phyloP scores from a whole-genome alignment of 179 eudicot genomes.

The Camellia oleifera region DNA sequence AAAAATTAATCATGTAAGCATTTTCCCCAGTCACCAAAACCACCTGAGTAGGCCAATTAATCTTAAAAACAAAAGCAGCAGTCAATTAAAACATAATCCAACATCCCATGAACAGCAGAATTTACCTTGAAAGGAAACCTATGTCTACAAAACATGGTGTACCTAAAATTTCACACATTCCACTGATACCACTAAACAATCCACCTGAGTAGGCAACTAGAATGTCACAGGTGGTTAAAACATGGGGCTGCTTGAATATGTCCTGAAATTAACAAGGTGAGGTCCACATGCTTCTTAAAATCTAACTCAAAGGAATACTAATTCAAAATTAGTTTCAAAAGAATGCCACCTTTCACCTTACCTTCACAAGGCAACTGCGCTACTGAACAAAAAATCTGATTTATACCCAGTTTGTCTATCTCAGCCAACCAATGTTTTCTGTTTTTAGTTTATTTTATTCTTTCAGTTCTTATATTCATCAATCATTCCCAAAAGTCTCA shows the following conservation, averaged over 20 bases:
- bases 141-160: neutral
- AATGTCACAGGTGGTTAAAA: neutral
- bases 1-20: neutral
- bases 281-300: neutral
- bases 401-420: neutral
- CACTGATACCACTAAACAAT: neutral
- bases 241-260: neutral
- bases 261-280: neutral
- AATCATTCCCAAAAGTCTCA: neutral
- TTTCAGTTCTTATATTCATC: neutral
- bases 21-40: slow-evolving; percentile 5
- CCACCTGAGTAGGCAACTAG: neutral
- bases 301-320: neutral
- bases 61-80: neutral
- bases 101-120: neutral
- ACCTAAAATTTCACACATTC: neutral
- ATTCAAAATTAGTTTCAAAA: neutral
- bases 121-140: neutral
- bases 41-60: neutral
- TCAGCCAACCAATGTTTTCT: slow-evolving; percentile 4
- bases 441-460: neutral
- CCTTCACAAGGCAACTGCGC: neutral
- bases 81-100: neutral
- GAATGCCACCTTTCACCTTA: neutral
- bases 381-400: neutral